Conservation (phyloP, 495 filamentous ascomycete species). For the Sordaria brevicollis region DNA sequence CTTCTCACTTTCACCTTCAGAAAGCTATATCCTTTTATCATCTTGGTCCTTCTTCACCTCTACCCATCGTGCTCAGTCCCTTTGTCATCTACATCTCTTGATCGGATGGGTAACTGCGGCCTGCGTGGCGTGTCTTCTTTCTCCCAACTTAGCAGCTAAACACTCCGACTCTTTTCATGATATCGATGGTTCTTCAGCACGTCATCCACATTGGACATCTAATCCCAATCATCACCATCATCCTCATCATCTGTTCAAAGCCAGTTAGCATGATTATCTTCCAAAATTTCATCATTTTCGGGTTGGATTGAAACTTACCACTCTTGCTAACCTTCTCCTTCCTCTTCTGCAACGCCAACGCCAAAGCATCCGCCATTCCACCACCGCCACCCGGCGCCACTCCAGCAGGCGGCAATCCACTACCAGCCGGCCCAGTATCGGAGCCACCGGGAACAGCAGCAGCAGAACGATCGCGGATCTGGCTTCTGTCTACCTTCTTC, state of each 20-base stretch:
- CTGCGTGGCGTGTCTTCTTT: not conserved
- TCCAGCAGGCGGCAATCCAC: constrained; percentile 39
- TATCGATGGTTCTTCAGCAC: not conserved
- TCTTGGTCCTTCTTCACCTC: not conserved
- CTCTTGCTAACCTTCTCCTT: constrained; percentile 84
- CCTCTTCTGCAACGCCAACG: constrained; percentile 63
- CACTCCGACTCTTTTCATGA: not conserved
- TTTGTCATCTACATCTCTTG: too few species aligned
- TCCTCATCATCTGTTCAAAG: constrained; percentile 60
- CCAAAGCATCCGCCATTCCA: constrained; percentile 72
- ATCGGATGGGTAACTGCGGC: too few species aligned
- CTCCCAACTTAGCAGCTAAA: not conserved
- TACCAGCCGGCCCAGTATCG: constrained; percentile 46
- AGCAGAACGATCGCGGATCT: constrained; percentile 72
- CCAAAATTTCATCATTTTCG: not conserved
- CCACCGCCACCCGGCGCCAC: constrained; percentile 40
- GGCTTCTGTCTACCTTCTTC: constrained; percentile 67
- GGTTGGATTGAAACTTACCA: constrained; percentile 53
- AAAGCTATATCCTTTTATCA: not conserved
- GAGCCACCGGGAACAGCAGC: constrained; percentile 48
- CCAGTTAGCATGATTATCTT: constrained; percentile 17
- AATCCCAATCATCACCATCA: constrained; percentile 63
- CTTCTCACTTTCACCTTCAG: too few species aligned
- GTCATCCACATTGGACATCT: not conserved
- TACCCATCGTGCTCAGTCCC: too few species aligned